These are phyloP conservation scores for Teratosphaeria nubilosa DNA, from an alignment of 2,329 filamentous ascomycete genomes.

Conservation along the genomic window DNA sequence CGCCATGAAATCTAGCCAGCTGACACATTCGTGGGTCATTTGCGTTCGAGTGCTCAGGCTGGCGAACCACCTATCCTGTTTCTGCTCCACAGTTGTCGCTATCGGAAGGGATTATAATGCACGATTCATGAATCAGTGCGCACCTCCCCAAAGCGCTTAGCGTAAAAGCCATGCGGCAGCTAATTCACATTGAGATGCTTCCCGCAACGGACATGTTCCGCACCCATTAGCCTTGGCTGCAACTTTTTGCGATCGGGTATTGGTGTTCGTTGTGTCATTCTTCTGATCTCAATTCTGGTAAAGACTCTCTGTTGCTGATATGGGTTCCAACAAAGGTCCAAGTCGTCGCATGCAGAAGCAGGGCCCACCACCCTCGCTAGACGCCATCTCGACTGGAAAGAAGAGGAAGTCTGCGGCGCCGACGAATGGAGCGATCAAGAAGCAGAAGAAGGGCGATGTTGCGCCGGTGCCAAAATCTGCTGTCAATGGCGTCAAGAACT, in stretches of 20 bases:
- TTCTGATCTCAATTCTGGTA: background rate
- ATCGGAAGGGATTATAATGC: background rate
- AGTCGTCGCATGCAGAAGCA: constrained; percentile 95
- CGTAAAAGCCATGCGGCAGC: background rate
- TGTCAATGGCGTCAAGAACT: constrained; percentile 16
- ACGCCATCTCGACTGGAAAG: constrained; percentile 63
- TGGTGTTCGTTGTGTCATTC: background rate
- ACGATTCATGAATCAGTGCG: background rate
- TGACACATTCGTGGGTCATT: too few relatives aligned
- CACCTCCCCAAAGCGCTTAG: background rate
- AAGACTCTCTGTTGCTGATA: background rate
- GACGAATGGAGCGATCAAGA: constrained; percentile 50
- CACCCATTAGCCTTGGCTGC: background rate
- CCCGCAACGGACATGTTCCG: background rate
- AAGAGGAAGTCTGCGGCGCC: constrained; percentile 71
- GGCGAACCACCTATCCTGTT: too few relatives aligned
- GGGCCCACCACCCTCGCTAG: constrained; percentile 71
- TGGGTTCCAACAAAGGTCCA: constrained; percentile 25
- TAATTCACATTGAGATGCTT: background rate
- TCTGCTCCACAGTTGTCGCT: too few relatives aligned
- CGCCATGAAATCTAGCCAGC: too few relatives aligned
- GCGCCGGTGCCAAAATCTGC: constrained; percentile 27
- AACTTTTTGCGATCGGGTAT: background rate
- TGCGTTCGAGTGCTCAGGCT: too few relatives aligned
- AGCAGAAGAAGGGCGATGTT: constrained; percentile 49